These are phyloP conservation scores for Leishmania martiniquensis DNA, from an alignment of 208 protist species.

Conservation along the genomic window DNA sequence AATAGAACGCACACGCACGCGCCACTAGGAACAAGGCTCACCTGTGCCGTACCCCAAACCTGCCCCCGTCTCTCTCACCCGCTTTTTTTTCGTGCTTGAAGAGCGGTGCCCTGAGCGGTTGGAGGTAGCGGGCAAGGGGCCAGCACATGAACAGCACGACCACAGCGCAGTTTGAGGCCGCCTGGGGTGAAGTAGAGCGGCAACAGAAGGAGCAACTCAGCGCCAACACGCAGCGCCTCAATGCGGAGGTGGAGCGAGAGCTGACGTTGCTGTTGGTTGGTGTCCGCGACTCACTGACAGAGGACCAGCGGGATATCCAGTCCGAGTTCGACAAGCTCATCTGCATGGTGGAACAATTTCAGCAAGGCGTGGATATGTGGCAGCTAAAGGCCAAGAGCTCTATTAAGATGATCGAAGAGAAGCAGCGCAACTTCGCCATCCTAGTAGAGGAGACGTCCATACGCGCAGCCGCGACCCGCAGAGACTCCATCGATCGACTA, in stretches of 20 bases:
- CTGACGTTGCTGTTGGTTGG: conserved; percentile 40
- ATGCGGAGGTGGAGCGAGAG: conserved; percentile 48
- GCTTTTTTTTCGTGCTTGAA: neutral
- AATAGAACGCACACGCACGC: neutral
- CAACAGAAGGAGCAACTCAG: conserved; percentile 41
- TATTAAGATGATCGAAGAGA: conserved; percentile 74
- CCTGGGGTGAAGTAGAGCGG: conserved; percentile 58
- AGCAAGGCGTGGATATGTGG: conserved; percentile 79
- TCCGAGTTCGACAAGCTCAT: conserved; percentile 64
- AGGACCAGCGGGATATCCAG: conserved; percentile 65
- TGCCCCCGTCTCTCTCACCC: neutral
- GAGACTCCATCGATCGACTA: conserved; percentile 58
- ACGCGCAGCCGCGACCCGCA: conserved; percentile 38
- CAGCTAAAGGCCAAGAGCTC: conserved; percentile 70
- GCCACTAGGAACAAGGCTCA: neutral
- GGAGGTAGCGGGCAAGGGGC: neutral
- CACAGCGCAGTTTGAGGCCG: conserved; percentile 38
- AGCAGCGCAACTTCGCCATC: conserved; percentile 65
- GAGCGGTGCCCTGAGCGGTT: neutral
- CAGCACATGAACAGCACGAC: conserved; percentile 25
- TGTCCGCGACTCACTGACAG: conserved; percentile 43
- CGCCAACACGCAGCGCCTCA: conserved; percentile 32
- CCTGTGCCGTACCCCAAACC: neutral
- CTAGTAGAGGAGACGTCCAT: conserved; percentile 71
- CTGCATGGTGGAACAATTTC: conserved; percentile 68